Base-by-base conservation (phyloP, 83 land plant species). In the Picea abies region DNA sequence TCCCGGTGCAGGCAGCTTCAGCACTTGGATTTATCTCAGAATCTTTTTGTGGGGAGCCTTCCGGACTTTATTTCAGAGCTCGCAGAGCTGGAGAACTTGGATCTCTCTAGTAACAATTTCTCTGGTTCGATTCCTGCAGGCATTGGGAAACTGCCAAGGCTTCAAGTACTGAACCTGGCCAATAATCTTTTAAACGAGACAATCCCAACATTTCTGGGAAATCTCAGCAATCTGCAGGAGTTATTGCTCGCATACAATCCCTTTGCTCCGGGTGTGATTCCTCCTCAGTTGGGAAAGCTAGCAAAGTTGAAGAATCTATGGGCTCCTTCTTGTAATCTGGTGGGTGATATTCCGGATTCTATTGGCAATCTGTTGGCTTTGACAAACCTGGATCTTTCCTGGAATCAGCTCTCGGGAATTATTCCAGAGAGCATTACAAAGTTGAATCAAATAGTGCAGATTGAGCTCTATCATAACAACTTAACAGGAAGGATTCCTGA, bases 381-480 rank as follows among this genome's bases (percentile, higher is more conserved):
- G 67, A 84, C 65, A 26, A 80, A 90, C 68, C 82, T 94, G 83
- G 91, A 92, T 75, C 63, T 94, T 72, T 85, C 93, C 4, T 1
- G 35, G 49, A 93, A 91, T 73, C 52, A 63, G 15, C 82, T 91
- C 16, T 41, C 63, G 1, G 97, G 97, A 8, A 19, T 75, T 7
- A 91, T 93, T 47, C 97, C 95, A 67, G 83, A 66, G 44, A 52
- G 76, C 29, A 79, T 94, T 73, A 66, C 85, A 19, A 26, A 58
- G 47, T 62, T 83, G 62, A 44, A 49, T 12, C 78, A 35, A 12
- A 71, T 89, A 1, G 86, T 87, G 6, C 92, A 89, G 83, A 82
- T 95, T 80, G 81, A 94, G 19, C 94, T 89, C 5, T 95, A 94
- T 25, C 90, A 87, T 11, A 94, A 94, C 82, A 79, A 80, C 82